Percentiles rank a stretch among this genome's conserved stretches.
These are phyloP conservation scores for Rutstroemia sp. DNA, from an alignment of 2,329 filamentous ascomycete species.

Conservation along the genomic window DNA sequence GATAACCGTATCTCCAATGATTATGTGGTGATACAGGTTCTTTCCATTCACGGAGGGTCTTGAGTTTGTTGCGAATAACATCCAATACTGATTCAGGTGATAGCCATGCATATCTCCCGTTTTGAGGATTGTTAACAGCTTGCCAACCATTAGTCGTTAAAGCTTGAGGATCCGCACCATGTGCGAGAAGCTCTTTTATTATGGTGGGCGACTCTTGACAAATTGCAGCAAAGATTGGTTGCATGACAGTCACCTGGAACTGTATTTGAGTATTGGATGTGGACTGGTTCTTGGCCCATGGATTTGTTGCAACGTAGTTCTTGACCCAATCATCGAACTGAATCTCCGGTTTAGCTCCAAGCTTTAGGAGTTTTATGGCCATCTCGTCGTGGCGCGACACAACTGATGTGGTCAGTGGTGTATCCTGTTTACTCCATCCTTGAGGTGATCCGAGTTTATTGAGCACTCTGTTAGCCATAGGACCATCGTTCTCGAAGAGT, in stretches of 20 bases:
- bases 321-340: conserved; percentile 60
- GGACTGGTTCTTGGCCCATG: conserved; percentile 31
- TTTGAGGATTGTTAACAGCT: conserved; percentile 12
- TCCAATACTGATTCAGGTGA: conserved; percentile 49
- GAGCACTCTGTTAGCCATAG: conserved; percentile 54
- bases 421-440: conserved; percentile 33
- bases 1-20: neutral
- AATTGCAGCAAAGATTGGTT: conserved; percentile 60
- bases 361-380: conserved; percentile 53
- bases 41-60: conserved; percentile 34
- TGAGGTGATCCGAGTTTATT: conserved; percentile 50
- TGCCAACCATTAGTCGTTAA: conserved; percentile 28
- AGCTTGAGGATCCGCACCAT: conserved; percentile 59
- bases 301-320: conserved; percentile 38
- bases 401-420: conserved; percentile 54
- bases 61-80: conserved; percentile 45
- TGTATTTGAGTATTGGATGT: conserved; percentile 41
- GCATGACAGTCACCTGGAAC: conserved; percentile 44
- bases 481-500: conserved; percentile 49
- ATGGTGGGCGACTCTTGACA: conserved; percentile 42
- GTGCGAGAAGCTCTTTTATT: conserved; percentile 45
- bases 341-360: conserved; percentile 52
- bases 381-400: conserved; percentile 42
- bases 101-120: conserved; percentile 28
- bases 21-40: conserved; percentile 6